Conservation (phyloP, 2,329 filamentous ascomycete species). For the Chaetomium globosum region DNA sequence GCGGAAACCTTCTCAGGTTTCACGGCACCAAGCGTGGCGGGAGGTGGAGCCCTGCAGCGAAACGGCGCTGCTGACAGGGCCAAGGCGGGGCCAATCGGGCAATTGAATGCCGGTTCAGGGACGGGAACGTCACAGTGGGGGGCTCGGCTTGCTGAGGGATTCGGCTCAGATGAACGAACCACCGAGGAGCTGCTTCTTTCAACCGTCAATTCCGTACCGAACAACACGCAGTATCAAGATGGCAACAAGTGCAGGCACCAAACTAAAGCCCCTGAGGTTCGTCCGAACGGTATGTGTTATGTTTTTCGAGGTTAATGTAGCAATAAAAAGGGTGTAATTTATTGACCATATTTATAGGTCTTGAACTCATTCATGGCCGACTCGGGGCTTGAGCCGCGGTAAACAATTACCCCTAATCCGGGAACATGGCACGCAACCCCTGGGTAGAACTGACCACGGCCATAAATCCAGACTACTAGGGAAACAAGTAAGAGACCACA, state of each 20-base stretch:
- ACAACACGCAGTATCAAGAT: background rate
- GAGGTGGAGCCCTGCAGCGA: background rate
- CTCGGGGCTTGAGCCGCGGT: constrained; percentile 89
- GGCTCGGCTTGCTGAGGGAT: background rate
- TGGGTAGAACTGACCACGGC: background rate
- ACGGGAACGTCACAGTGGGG: constrained; percentile 21
- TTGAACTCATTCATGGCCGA: constrained; percentile 82
- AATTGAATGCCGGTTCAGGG: background rate
- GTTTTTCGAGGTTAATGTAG: background rate
- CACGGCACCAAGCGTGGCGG: background rate
- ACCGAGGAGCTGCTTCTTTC: background rate
- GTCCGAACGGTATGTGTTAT: constrained; percentile 40
- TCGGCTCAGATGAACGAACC: background rate
- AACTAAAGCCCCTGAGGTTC: constrained; percentile 41
- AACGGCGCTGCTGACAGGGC: background rate
- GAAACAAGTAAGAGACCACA: constrained; percentile 42
- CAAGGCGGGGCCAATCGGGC: background rate
- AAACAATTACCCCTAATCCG: constrained; percentile 22
- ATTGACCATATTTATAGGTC: constrained; percentile 57
- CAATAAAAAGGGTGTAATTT: background rate
- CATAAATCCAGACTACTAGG: constrained; percentile 45
- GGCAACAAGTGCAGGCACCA: constrained; percentile 20
- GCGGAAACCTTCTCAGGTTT: background rate
- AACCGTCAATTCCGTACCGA: background rate
- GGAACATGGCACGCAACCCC: background rate